Percentiles rank a stretch among this genome's conserved stretches.
phyloP scores from a whole-genome alignment of 1,284 basidiomycete genomes.

The Sporisorium graminicola region DNA sequence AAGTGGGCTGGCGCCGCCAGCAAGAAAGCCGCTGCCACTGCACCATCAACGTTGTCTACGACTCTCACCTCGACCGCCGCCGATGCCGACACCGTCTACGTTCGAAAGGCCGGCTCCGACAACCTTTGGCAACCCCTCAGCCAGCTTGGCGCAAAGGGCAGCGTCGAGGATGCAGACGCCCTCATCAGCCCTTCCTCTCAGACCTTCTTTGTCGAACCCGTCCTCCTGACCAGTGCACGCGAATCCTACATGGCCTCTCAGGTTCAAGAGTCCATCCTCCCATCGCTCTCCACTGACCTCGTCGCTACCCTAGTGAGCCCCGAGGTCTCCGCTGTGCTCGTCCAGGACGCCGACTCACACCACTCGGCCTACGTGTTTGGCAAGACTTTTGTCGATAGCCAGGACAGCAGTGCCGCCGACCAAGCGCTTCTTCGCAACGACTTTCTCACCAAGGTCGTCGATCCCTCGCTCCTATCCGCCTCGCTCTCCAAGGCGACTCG shows the following conservation, averaged over 20 bases:
- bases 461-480: conserved; percentile 32
- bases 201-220: conserved; percentile 53
- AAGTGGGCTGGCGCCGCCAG: conserved; percentile 36
- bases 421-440: conserved; percentile 16
- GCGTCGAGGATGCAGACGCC: conserved; percentile 21
- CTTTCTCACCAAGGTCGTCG: conserved; percentile 37
- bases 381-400: conserved; percentile 27
- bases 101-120: conserved; percentile 45
- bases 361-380: conserved; percentile 50
- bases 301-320: conserved; percentile 20
- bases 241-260: conserved; percentile 30
- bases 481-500: conserved; percentile 17
- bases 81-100: conserved; percentile 40
- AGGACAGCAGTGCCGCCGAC: conserved; percentile 12
- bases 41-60: neutral
- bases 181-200: conserved; percentile 23
- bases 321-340: conserved; percentile 8
- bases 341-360: conserved; percentile 32
- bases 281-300: conserved; percentile 31
- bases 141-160: conserved; percentile 14
- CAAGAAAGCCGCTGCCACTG: conserved; percentile 5
- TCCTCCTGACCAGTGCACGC: conserved; percentile 53
- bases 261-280: conserved; percentile 32
- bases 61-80: neutral
- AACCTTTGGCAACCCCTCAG: conserved; percentile 45